Evolutionary conservation across 495 filamentous ascomycete species (phyloP), one percentile per base, ranked within the genome.

Genomic region (Aspergillus campestris): DNA sequence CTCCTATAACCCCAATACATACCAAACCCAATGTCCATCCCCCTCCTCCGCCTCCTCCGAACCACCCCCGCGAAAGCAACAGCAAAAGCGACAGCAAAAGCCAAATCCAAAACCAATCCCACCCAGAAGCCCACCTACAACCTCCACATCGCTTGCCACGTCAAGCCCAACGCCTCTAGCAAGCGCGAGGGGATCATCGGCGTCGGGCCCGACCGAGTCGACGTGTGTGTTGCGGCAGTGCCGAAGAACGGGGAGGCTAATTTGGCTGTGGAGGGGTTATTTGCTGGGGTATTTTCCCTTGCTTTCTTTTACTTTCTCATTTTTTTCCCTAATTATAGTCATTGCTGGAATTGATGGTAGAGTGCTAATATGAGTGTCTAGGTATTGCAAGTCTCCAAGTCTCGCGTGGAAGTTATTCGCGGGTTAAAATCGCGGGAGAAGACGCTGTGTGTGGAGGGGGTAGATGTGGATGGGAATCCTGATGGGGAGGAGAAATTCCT

Each of bases 191-290:
- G 81, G 3, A 68, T 86, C 15, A 59, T 63, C 8, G 64, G 63
- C 1, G 62, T 86, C 7, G 71, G 70, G 2, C 62, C 73, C 1
- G 71, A 79, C 6, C 61, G 62, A 8, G 69, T 86, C 43, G 75
- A 82, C 39, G 55, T 87, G 1, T 80, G 75, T 27, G 81, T 85
- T 0, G 57, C 81, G 3, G 82, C 79, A 0, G 79, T 72, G 38
- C 74, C 82, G 8, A 68, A 75, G 31, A 78, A 84, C 15, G 81
- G 82, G 2, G 79, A 82, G 57, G 78, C 82, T 4, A 87, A 87
- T 51, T 69, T 71, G 44, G 80, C 82, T 10, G 80, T 85, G 7
- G 67, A 79, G 47, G 70, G 77, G 42, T 60, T 85, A 6, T 62
- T 87, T 33, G 81, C 82, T 45, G 67, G 80, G 67, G 81, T 85